A percentile compares a stretch with the other conserved stretches of the same genome.
These are phyloP conservation scores for Cyphellophora attinorum DNA, from an alignment of 2,329 filamentous ascomycete species.

Conservation along the genomic window DNA sequence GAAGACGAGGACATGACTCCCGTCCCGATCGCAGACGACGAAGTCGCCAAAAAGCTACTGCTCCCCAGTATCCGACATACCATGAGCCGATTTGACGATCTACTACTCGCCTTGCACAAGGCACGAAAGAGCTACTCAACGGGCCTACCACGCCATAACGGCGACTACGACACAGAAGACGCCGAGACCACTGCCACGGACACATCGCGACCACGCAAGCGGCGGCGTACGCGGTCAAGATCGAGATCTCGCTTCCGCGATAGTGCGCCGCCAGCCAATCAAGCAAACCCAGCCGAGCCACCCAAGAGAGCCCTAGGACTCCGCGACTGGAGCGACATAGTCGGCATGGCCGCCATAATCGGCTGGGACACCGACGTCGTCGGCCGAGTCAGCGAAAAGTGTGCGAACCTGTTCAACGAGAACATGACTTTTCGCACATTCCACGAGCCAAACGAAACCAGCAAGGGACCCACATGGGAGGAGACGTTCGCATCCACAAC, in stretches of 20 bases:
- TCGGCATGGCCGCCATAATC: constrained; percentile 66
- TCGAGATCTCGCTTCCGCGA: no score
- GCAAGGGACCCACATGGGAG: background rate
- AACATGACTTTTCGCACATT: constrained; percentile 56
- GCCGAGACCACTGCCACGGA: background rate
- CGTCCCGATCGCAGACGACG: constrained; percentile 60
- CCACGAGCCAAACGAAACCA: constrained; percentile 25
- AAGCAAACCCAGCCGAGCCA: no score
- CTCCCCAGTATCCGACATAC: constrained; percentile 62
- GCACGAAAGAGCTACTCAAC: constrained; percentile 44
- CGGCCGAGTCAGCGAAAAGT: constrained; percentile 61
- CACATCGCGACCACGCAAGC: background rate
- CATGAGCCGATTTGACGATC: constrained; percentile 57
- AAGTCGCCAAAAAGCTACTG: constrained; percentile 54
- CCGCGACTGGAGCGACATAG: constrained; percentile 76
- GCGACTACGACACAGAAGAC: background rate
- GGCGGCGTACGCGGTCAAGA: background rate
- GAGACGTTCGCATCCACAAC: no score
- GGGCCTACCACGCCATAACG: background rate
- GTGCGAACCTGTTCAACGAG: constrained; percentile 65
- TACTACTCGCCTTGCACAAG: constrained; percentile 63
- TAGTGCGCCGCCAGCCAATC: no score
- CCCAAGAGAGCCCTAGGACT: no score
- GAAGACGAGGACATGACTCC: constrained; percentile 27
- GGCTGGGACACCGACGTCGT: constrained; percentile 59